Conservation (phyloP, 2,329 filamentous ascomycete species). For the Paraphoma sp. region DNA sequence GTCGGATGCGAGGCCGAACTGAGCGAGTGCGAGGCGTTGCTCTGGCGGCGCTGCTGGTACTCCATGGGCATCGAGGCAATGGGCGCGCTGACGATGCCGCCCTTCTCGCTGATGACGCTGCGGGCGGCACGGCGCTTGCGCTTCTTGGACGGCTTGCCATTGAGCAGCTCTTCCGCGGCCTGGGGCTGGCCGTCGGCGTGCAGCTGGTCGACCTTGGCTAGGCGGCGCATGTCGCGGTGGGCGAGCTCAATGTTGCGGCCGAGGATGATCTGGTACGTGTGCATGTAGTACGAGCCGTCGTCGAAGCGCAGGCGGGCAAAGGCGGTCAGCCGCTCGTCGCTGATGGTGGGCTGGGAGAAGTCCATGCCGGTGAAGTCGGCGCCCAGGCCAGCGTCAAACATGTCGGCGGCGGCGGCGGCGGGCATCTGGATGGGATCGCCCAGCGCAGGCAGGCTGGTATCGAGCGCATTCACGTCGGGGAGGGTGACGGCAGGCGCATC, state of each 20-base stretch:
- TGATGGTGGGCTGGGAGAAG: slow-evolving; percentile 16
- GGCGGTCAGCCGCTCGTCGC: slow-evolving; percentile 57
- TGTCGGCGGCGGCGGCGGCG: slow-evolving; percentile 21
- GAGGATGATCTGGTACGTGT: slow-evolving; percentile 73
- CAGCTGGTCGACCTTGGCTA: slow-evolving; percentile 35
- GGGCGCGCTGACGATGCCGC: slow-evolving; percentile 64
- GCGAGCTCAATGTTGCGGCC: slow-evolving; percentile 67
- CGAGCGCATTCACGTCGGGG: slow-evolving; percentile 5
- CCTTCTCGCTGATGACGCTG: slow-evolving; percentile 70
- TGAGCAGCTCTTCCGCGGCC: slow-evolving; percentile 30
- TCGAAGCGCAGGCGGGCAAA: slow-evolving; percentile 74
- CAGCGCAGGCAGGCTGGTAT: slow-evolving; percentile 21
- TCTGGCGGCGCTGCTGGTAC: slow-evolving; percentile 45
- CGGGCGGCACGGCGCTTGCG: slow-evolving; percentile 60
- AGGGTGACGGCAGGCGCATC: slow-evolving; percentile 11
- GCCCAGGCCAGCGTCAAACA: slow-evolving; percentile 16
- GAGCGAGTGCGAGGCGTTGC: slow-evolving; percentile 56
- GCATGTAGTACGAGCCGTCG: slow-evolving; percentile 81
- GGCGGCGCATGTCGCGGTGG: slow-evolving; percentile 61
- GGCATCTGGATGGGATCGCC: slow-evolving; percentile 26
- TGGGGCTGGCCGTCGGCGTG: slow-evolving; percentile 33
- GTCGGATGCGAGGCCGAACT: slow-evolving; percentile 55
- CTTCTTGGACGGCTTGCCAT: slow-evolving; percentile 43
- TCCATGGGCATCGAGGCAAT: slow-evolving; percentile 40
- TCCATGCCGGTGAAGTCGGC: slow-evolving; percentile 18